phyloP scores from a whole-genome alignment of 306 rosid genomes.

The Vigna reflexopilosa region DNA sequence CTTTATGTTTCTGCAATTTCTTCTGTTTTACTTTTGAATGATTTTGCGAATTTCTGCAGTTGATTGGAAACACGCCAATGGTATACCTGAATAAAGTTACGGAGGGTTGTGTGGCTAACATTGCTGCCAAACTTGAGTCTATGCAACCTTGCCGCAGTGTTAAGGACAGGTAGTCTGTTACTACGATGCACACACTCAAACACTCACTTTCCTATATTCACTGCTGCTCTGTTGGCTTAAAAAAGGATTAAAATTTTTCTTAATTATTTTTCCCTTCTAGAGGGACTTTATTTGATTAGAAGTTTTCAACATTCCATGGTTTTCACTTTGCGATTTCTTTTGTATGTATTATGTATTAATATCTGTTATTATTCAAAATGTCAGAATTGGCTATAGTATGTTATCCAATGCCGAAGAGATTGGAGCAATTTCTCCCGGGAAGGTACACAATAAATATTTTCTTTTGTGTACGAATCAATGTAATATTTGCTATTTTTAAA shows the following conservation, averaged over 20 bases:
- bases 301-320: background rate
- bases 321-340: slow-evolving; percentile 21
- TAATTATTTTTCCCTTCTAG: too few relatives aligned
- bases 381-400: slow-evolving; percentile 95
- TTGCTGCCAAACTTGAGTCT: slow-evolving; percentile 98
- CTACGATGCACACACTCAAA: too few relatives aligned
- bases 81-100: slow-evolving; percentile 88
- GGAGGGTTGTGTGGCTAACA: slow-evolving; percentile 75
- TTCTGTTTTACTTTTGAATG: background rate
- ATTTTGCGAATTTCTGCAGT: slow-evolving; percentile 50
- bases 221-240: background rate
- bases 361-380: slow-evolving; percentile 40
- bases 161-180: slow-evolving; percentile 82
- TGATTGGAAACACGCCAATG: slow-evolving; percentile 96
- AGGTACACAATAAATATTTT: slow-evolving; percentile 53
- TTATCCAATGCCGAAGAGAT: slow-evolving; percentile 76
- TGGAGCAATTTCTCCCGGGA: slow-evolving; percentile 80
- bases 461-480: slow-evolving; percentile 16
- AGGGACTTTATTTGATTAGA: background rate
- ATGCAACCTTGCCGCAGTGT: slow-evolving; percentile 98
- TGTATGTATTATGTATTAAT: slow-evolving; percentile 14
- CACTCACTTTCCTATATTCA: background rate
- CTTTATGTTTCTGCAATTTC: background rate
- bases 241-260: too few relatives aligned
- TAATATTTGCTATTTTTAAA: slow-evolving; percentile 5